phyloP scores from a whole-genome alignment of 106 monocot genomes.

The Apostasia ramifera region DNA sequence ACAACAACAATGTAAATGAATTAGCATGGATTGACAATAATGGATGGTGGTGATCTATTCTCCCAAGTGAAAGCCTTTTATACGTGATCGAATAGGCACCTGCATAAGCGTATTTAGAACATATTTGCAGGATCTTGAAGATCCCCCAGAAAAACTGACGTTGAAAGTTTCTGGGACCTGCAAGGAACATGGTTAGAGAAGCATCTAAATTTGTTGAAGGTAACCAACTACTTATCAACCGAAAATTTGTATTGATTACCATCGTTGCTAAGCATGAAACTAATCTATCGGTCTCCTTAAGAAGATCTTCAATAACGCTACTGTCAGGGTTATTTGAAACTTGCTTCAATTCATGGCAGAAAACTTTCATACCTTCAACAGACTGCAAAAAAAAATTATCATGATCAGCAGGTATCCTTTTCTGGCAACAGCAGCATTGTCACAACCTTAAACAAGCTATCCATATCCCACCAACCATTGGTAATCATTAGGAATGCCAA shows the following conservation, averaged over 20 bases:
- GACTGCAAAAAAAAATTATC: conserved; percentile 52
- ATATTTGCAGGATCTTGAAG: conserved; percentile 98
- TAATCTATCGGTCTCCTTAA: conserved; percentile 81
- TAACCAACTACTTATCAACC: background rate
- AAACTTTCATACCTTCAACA: conserved; percentile 98
- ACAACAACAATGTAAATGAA: background rate
- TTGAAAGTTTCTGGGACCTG: conserved; percentile 93
- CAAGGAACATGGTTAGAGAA: conserved; percentile 8
- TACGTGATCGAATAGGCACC: conserved; percentile 20
- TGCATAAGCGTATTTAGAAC: conserved; percentile 98
- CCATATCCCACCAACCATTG: too few species aligned
- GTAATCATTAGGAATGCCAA: too few species aligned
- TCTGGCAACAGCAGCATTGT: too few species aligned
- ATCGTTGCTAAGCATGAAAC: conserved; percentile 83
- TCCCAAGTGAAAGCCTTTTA: background rate
- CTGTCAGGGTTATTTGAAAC: conserved; percentile 60
- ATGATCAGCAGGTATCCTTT: background rate
- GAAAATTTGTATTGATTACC: conserved; percentile 34
- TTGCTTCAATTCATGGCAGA: conserved; percentile 88
- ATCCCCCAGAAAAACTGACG: conserved; percentile 92
- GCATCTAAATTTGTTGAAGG: background rate
- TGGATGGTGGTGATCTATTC: background rate
- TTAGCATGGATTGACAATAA: conserved; percentile 1
- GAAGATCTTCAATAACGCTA: conserved; percentile 65
- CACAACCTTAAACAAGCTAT: too few species aligned